phyloP scores from a whole-genome alignment of 2,329 filamentous ascomycete species.

The Sclerotinia nivalis region DNA sequence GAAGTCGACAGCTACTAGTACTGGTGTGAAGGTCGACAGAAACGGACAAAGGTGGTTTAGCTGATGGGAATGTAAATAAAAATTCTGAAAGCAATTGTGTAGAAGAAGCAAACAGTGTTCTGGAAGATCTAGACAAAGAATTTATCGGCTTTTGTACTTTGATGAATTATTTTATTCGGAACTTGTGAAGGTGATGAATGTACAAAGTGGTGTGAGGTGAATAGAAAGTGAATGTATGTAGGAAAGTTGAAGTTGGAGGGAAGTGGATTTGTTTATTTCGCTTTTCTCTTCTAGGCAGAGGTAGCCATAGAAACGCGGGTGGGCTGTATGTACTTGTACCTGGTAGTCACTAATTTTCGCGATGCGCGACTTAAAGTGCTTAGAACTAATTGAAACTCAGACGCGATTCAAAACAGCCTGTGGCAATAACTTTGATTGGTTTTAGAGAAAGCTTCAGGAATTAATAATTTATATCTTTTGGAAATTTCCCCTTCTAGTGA shows the following conservation, averaged over 20 bases:
- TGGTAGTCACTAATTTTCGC: conserved; percentile 12
- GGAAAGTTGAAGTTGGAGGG: background rate
- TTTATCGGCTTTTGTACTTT: background rate
- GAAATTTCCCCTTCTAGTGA: background rate
- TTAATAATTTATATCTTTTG: background rate
- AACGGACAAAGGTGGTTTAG: conserved; percentile 31
- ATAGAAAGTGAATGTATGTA: background rate
- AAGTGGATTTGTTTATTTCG: conserved; percentile 19
- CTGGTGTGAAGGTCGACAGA: conserved; percentile 16
- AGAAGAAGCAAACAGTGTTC: conserved; percentile 13
- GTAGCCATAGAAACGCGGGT: conserved; percentile 18
- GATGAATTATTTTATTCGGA: background rate
- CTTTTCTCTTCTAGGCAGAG: background rate
- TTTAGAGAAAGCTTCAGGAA: background rate
- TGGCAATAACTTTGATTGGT: conserved; percentile 5
- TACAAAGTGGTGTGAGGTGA: background rate
- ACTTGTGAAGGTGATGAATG: background rate
- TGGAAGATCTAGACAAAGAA: conserved; percentile 20
- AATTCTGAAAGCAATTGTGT: conserved; percentile 32
- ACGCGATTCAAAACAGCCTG: conserved; percentile 5
- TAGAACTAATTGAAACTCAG: background rate
- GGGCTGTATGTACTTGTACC: background rate
- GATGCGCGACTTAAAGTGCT: conserved; percentile 9
- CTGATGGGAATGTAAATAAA: conserved; percentile 23
- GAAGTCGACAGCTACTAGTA: background rate